These are phyloP conservation scores for Phlebiopsis gigantea DNA, from an alignment of 768 basidiomycete species.

Conservation along the genomic window DNA sequence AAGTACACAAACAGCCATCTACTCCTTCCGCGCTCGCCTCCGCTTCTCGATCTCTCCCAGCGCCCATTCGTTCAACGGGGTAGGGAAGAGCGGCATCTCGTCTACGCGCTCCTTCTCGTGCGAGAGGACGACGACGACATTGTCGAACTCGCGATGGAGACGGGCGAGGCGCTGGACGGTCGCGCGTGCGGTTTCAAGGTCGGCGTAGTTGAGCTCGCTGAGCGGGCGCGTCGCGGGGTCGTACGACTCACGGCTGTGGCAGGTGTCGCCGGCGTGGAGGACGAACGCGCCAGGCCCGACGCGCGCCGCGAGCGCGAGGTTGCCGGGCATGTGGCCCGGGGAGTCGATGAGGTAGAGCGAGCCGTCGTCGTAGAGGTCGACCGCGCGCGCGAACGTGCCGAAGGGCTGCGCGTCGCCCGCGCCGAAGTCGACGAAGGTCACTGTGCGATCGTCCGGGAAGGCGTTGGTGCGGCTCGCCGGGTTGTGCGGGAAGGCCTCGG, in stretches of 20 bases:
- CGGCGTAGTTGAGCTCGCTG: conserved; percentile 1
- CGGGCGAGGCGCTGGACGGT: not conserved
- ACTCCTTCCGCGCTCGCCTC: not conserved
- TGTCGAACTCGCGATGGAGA: not conserved
- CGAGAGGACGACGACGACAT: conserved; percentile 9
- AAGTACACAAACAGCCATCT: not conserved
- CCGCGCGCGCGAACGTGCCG: conserved; percentile 35
- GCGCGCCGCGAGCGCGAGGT: conserved; percentile 49
- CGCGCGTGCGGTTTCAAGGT: conserved; percentile 1
- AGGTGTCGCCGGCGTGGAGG: conserved; percentile 50
- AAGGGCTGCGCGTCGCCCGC: conserved; percentile 31
- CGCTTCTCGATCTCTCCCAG: conserved; percentile 1
- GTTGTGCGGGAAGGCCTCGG: conserved; percentile 37
- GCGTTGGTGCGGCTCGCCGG: conserved; percentile 21
- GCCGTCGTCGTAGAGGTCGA: conserved; percentile 54
- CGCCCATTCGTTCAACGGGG: conserved; percentile 5
- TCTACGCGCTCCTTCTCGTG: conserved; percentile 9
- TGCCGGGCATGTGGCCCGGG: conserved; percentile 52
- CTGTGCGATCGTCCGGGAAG: not conserved
- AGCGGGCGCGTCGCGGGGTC: conserved; percentile 10
- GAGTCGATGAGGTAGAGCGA: conserved; percentile 54
- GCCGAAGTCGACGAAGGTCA: conserved; percentile 23
- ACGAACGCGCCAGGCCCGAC: conserved; percentile 54
- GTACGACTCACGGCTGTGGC: conserved; percentile 39
- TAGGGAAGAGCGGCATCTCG: conserved; percentile 9